Base-by-base conservation (phyloP, 2,329 filamentous ascomycete species). In the Beauveria sp. region DNA sequence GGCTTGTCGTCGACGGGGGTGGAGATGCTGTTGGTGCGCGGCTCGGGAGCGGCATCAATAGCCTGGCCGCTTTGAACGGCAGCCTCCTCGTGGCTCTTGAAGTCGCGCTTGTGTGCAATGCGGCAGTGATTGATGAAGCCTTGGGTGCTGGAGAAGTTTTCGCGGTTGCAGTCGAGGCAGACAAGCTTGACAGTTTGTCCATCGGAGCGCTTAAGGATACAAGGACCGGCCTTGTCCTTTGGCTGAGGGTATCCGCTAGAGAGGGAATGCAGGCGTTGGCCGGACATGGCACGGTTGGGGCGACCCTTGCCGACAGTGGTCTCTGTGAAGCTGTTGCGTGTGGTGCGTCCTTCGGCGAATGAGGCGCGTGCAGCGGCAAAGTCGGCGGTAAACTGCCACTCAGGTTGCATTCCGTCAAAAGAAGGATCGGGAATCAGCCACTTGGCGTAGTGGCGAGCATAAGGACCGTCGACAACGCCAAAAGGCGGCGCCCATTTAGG, bases 71-170 rank as follows among this genome's bases (percentile, higher is more conserved):
- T 96, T 63, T 90, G 89, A 61, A 93, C 83, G 40, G 93, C 95
- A 65, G 95, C 95, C 70, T 93, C 91, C 73, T 98, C 93, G 70
- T 99, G 95, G 68, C 91, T 97, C 76, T 96, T 93, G 79, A 93
- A 98, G 66, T 96, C 92, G 63, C 91, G 84, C 72, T 89, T 90
- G 76, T 99, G 95, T 28, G 93, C 92, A 69, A 99, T 98, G 62
- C 95, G 91, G 73, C 93, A 98, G 72, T 99, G 95, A 71, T 99
- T 99, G 77, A 99, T 95, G 76, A 98, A 98, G n/a, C 95, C 95
- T 74, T 98, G 95, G 0, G 93, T 96, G 77, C 93, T 98, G 61
- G 89, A 93, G 71, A 98, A 98, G 73, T 97, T 91, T 72, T 91
- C 90, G 65, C 93, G 84, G 55, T 91, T 83, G 75, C 95, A 98